Evolutionary conservation across 306 rosid genomes (phyloP).

Genomic region (Cajanus cajan): DNA sequence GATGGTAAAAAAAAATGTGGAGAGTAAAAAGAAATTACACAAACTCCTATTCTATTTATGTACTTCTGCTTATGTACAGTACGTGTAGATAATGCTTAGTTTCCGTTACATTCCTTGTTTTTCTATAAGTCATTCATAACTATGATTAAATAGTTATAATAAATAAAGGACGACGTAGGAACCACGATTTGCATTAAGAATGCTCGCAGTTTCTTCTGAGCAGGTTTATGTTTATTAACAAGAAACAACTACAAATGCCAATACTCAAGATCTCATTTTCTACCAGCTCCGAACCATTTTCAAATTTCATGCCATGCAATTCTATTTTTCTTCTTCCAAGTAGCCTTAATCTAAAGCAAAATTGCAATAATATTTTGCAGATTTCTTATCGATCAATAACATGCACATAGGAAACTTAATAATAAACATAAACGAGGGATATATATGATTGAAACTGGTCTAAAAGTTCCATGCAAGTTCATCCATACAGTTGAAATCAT

Average conservation of each 20-base stretch:
- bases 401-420: background rate
- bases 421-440: background rate
- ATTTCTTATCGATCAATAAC: background rate
- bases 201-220: background rate
- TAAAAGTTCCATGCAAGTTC: conserved; percentile 72
- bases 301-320: background rate
- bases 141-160: background rate
- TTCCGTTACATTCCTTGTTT: background rate
- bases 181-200: background rate
- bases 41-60: too few relatives aligned
- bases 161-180: background rate
- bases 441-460: background rate
- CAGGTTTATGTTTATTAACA: background rate
- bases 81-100: background rate
- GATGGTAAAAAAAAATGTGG: too few relatives aligned
- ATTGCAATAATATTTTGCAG: background rate
- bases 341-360: background rate
- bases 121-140: background rate
- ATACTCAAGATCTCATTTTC: background rate
- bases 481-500: conserved; percentile 47
- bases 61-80: too few relatives aligned
- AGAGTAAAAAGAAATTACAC: too few relatives aligned
- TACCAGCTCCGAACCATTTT: background rate
- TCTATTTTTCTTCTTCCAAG: background rate
- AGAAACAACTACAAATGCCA: background rate